phyloP scores from a whole-genome alignment of 768 basidiomycete species.

The Mycena latifolia region DNA sequence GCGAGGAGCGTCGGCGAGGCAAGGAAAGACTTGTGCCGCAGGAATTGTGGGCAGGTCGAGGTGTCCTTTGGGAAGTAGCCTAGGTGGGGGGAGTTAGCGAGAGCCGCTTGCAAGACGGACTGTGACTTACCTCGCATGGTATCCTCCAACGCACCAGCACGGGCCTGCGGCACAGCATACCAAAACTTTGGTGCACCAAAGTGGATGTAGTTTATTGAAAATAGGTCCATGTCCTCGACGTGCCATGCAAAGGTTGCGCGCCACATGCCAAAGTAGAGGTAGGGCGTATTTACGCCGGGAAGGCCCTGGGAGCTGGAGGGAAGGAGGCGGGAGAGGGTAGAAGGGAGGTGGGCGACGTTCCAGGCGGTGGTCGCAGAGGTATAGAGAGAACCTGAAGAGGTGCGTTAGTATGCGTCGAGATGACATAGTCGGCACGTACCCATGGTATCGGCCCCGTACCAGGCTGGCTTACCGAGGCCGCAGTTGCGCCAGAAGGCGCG shows the following conservation, averaged over 20 bases:
- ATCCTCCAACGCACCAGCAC: slow-evolving; percentile 85
- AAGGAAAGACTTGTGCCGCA: slow-evolving; percentile 96
- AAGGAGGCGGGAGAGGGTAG: slow-evolving; percentile 84
- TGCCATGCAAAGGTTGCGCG: slow-evolving; percentile 99
- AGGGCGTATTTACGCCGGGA: slow-evolving; percentile 97
- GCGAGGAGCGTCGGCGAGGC: slow-evolving; percentile 89
- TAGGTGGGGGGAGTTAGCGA: slow-evolving; percentile 44
- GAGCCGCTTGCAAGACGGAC: background rate
- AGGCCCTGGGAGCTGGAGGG: slow-evolving; percentile 76
- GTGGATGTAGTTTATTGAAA: slow-evolving; percentile 99
- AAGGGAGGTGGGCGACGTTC: slow-evolving; percentile 96
- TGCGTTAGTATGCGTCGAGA: slow-evolving; percentile 14
- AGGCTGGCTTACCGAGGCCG: slow-evolving; percentile 89
- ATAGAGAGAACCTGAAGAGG: slow-evolving; percentile 67
- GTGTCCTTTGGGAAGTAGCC: slow-evolving; percentile 93
- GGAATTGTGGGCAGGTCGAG: slow-evolving; percentile 89
- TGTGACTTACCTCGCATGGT: slow-evolving; percentile 81
- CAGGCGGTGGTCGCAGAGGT: slow-evolving; percentile 84
- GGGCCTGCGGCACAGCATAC: slow-evolving; percentile 95
- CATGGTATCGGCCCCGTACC: slow-evolving; percentile 98
- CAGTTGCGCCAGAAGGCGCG: slow-evolving; percentile 94
- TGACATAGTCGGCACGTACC: slow-evolving; percentile 61
- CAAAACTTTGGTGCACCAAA: slow-evolving; percentile 98
- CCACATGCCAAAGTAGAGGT: slow-evolving; percentile 99
- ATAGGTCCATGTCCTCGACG: slow-evolving; percentile 99